These are phyloP conservation scores for Pyrrhoderma lamaoense DNA, from an alignment of 1,284 basidiomycete species.

Conservation along the genomic window DNA sequence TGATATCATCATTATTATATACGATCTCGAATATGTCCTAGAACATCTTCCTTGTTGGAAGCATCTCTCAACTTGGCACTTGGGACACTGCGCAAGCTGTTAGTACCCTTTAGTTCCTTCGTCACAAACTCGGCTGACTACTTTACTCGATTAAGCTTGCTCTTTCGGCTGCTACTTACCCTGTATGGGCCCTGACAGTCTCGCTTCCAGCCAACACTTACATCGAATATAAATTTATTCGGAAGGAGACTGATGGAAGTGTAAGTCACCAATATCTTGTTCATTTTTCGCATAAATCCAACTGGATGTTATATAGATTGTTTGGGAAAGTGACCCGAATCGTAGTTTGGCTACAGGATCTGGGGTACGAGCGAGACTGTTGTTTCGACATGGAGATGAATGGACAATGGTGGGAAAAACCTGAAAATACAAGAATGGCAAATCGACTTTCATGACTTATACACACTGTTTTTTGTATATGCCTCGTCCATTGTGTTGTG, in stretches of 20 bases:
- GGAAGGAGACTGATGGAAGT: constrained; percentile 45
- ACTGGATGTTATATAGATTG: constrained; percentile 24
- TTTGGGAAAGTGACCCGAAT: constrained; percentile 55
- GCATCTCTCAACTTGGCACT: constrained; percentile 43
- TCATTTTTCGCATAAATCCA: neutral
- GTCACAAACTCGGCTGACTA: neutral
- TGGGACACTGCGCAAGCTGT: constrained; percentile 46
- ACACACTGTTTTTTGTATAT: no score
- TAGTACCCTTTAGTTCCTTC: constrained; percentile 17
- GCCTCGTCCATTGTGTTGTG: no score
- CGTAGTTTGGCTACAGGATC: constrained; percentile 36
- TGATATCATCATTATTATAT: neutral
- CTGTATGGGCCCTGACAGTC: constrained; percentile 47
- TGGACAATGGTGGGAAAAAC: neutral
- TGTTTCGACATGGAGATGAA: constrained; percentile 25
- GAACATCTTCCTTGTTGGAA: constrained; percentile 56
- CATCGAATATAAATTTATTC: constrained; percentile 57
- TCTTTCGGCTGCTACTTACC: constrained; percentile 46
- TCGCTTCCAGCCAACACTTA: constrained; percentile 39
- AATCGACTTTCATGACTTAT: no score
- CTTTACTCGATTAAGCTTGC: constrained; percentile 36
- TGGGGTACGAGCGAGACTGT: constrained; percentile 31
- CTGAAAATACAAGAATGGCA: no score
- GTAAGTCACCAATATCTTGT: constrained; percentile 30
- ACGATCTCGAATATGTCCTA: constrained; percentile 21